Conservation (phyloP, 768 basidiomycete genomes). For the Amanita exitialis region DNA sequence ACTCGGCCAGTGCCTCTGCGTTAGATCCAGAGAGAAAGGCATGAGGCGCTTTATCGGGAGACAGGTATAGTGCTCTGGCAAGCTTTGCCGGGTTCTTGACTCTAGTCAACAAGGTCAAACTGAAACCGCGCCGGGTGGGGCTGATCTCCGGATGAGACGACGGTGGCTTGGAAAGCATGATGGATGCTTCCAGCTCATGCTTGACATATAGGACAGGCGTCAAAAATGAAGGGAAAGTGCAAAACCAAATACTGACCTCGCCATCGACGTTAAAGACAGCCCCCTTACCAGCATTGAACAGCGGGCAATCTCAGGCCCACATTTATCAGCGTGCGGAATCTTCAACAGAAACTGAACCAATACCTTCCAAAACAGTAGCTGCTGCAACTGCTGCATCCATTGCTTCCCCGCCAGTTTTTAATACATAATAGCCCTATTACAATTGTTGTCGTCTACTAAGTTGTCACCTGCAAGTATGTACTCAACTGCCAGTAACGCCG, state of each 20-base stretch:
- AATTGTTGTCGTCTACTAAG: not conserved
- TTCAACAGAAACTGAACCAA: conserved; percentile 2
- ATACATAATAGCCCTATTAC: conserved; percentile 45
- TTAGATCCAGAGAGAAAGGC: conserved; percentile 58
- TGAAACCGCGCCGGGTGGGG: conserved; percentile 48
- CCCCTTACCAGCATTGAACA: conserved; percentile 76
- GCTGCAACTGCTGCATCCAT: conserved; percentile 78
- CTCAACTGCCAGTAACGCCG: conserved; percentile 40
- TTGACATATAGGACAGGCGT: conserved; percentile 15
- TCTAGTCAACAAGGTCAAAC: conserved; percentile 54
- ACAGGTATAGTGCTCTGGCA: conserved; percentile 59
- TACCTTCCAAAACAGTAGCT: conserved; percentile 65
- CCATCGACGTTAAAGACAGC: conserved; percentile 77
- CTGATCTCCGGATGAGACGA: conserved; percentile 51
- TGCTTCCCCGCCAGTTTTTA: conserved; percentile 63
- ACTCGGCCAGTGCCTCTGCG: conserved; percentile 51
- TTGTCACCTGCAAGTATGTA: not conserved
- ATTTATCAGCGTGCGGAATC: not conserved
- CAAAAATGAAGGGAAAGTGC: not conserved
- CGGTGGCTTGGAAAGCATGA: conserved; percentile 78
- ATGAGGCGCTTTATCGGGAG: conserved; percentile 54
- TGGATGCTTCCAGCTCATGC: conserved; percentile 76
- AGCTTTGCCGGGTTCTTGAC: conserved; percentile 68
- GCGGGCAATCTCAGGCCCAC: conserved; percentile 44
- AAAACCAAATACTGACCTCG: conserved; percentile 38